Evolutionary conservation across 371 early-diverging fungal species (phyloP).

Genomic region (Cokeromyces recurvatus): DNA sequence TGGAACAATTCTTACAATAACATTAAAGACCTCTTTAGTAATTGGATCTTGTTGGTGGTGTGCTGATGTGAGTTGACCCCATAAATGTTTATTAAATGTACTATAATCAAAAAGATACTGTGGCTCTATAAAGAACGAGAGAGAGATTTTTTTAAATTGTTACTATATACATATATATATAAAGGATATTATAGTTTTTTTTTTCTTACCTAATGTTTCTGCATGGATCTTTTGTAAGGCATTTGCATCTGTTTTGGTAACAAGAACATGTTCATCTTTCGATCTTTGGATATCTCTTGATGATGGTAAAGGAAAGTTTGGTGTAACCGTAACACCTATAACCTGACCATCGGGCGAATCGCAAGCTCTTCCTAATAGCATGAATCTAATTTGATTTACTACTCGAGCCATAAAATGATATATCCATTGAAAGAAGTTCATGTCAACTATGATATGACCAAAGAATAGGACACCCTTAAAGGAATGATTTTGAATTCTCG

Average conservation of each 20-base stretch:
- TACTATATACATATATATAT: too few species aligned
- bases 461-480: slow-evolving; percentile 13
- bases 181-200: too few species aligned
- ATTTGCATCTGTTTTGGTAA: slow-evolving; percentile 58
- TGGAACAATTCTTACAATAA: slow-evolving; percentile 15
- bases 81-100: slow-evolving; percentile 32
- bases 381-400: background rate
- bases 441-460: slow-evolving; percentile 8
- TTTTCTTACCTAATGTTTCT: slow-evolving; percentile 45
- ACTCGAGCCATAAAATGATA: background rate
- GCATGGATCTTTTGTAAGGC: slow-evolving; percentile 55
- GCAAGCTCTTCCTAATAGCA: background rate
- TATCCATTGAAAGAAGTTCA: slow-evolving; percentile 7
- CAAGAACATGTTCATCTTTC: slow-evolving; percentile 17
- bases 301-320: slow-evolving; percentile 47
- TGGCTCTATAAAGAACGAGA: too few species aligned
- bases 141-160: too few species aligned
- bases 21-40: slow-evolving; percentile 47
- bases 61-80: slow-evolving; percentile 48
- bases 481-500: background rate
- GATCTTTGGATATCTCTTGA: background rate
- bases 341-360: slow-evolving; percentile 16
- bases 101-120: slow-evolving; percentile 43
- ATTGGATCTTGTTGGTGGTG: slow-evolving; percentile 53
- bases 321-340: slow-evolving; percentile 52